These are phyloP conservation scores for Acanthamoeba healyi DNA, from an alignment of 208 protist species.

Conservation along the genomic window DNA sequence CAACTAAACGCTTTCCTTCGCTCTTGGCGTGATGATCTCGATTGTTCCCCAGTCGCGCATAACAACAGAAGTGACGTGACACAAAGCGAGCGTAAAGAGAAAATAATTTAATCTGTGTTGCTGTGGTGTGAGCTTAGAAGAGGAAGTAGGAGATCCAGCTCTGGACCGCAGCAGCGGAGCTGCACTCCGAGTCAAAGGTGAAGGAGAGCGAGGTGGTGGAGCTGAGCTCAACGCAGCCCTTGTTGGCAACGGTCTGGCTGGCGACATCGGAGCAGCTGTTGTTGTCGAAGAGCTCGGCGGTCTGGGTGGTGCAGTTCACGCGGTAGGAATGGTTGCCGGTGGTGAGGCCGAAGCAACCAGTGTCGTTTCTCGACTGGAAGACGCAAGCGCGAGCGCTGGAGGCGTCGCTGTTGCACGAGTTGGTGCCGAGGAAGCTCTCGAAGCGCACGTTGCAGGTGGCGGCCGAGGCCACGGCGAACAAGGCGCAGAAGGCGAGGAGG, in stretches of 20 bases:
- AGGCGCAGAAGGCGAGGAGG: background rate
- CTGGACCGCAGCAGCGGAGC: background rate
- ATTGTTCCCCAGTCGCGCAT: too few relatives aligned
- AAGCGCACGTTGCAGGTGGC: background rate
- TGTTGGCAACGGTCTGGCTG: background rate
- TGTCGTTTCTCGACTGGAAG: too few relatives aligned
- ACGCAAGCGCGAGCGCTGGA: too few relatives aligned
- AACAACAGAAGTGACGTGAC: too few relatives aligned
- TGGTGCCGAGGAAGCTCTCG: background rate
- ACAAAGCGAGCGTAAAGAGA: too few relatives aligned
- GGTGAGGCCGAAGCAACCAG: background rate
- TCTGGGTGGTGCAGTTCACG: too few relatives aligned
- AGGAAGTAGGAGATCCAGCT: constrained; percentile 7
- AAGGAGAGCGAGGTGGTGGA: background rate
- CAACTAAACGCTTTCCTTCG: too few relatives aligned
- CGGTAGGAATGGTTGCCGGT: too few relatives aligned
- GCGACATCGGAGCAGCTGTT: background rate
- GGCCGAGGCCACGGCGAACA: background rate
- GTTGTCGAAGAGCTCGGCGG: too few relatives aligned
- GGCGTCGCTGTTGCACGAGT: background rate
- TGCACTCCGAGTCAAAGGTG: background rate
- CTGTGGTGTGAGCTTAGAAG: background rate
- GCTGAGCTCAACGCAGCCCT: background rate
- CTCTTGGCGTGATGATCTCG: too few relatives aligned
- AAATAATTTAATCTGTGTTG: too few relatives aligned